A percentile compares a stretch with the other conserved stretches of the same genome.
These are phyloP conservation scores for Coemansia sp. DNA, from an alignment of 192 early-diverging fungal species.

Conservation along the genomic window DNA sequence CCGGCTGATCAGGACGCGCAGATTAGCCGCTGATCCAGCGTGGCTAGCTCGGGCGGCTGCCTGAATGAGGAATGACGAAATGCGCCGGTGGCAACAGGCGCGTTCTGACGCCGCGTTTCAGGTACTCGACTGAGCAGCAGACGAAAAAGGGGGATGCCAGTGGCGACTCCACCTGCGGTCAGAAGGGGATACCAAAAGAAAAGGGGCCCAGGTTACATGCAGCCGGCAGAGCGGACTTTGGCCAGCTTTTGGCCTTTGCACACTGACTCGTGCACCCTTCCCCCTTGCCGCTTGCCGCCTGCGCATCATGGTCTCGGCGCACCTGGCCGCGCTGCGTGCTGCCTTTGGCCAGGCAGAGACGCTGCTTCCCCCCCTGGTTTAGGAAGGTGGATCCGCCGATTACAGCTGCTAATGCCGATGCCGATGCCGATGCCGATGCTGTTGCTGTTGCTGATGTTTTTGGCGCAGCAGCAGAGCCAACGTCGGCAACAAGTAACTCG, in stretches of 20 bases:
- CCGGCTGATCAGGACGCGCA: neutral
- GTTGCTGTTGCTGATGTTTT: too few relatives aligned
- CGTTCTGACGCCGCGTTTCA: neutral
- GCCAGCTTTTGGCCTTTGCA: neutral
- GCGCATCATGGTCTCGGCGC: neutral
- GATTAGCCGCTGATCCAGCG: neutral
- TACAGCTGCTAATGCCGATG: too few relatives aligned
- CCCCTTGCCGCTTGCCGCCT: neutral
- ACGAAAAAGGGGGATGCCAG: neutral
- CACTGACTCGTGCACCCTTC: neutral
- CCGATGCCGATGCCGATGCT: too few relatives aligned
- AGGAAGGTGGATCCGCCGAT: too few relatives aligned
- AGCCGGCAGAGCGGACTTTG: neutral
- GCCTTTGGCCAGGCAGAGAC: too few relatives aligned
- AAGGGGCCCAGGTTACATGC: neutral
- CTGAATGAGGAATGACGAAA: neutral
- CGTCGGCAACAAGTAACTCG: too few relatives aligned
- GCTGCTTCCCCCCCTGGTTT: too few relatives aligned
- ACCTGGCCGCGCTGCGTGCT: neutral
- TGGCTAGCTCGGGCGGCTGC: neutral
- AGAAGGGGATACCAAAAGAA: neutral
- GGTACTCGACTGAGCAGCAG: neutral
- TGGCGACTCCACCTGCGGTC: neutral
- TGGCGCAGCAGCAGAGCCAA: too few relatives aligned
- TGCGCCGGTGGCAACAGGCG: neutral